phyloP scores from a whole-genome alignment of 2,329 filamentous ascomycete genomes.

The Pleoardoris graminearum region DNA sequence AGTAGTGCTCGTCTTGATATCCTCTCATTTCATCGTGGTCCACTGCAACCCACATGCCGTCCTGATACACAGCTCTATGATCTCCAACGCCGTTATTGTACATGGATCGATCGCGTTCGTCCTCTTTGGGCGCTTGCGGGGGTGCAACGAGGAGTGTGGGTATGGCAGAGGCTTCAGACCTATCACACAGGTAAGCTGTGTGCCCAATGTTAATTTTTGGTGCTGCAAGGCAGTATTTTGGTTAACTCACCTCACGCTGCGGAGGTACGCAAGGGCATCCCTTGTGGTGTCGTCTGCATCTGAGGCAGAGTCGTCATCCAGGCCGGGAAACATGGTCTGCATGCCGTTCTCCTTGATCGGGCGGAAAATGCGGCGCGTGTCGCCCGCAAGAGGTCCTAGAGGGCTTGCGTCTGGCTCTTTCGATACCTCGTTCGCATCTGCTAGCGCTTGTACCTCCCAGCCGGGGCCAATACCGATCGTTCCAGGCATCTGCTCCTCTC shows the following conservation, averaged over 20 bases:
- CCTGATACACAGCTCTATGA: constrained; percentile 68
- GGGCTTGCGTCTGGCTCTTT: not conserved
- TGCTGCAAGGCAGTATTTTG: not conserved
- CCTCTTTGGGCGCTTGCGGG: constrained; percentile 18
- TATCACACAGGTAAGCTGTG: constrained; percentile 46
- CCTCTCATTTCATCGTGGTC: constrained; percentile 36
- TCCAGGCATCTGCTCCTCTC: constrained; percentile 8
- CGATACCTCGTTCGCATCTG: not conserved
- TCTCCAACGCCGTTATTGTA: constrained; percentile 58
- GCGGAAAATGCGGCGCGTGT: constrained; percentile 11
- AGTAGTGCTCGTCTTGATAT: constrained; percentile 6
- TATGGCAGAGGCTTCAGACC: constrained; percentile 73
- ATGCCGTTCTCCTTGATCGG: constrained; percentile 27
- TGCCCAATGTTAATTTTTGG: constrained; percentile 14
- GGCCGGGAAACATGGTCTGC: constrained; percentile 35
- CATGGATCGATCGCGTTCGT: constrained; percentile 42
- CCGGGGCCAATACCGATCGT: not conserved
- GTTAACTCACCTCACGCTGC: constrained; percentile 37
- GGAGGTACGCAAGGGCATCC: constrained; percentile 41
- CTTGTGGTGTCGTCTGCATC: constrained; percentile 34
- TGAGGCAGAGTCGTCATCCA: constrained; percentile 32
- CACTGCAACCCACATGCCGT: constrained; percentile 74
- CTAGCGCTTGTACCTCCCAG: not conserved
- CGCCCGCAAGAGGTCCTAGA: not conserved
- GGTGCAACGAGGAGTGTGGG: constrained; percentile 69